Base-by-base conservation (phyloP, 495 filamentous ascomycete genomes). In the Pseudoneurospora amorphoporcata region DNA sequence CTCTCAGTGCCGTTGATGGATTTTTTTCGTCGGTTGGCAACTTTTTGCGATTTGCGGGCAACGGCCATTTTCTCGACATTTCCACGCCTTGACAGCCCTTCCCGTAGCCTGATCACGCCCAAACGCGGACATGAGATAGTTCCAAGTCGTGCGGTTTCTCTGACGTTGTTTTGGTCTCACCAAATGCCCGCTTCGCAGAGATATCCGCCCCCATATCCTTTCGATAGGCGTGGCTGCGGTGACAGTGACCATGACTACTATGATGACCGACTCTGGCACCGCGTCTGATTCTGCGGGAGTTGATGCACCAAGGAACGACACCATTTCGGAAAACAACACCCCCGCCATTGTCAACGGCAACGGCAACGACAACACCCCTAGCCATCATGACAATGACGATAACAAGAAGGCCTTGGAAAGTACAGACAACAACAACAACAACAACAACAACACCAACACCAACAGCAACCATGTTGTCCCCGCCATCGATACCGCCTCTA, bases 151-250 rank as follows among this genome's bases (percentile, higher is more conserved):
- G 84, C 80, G 87, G 84, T 86, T 89, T 83, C 77, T 81, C 86
- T 88, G 91, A 94, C 88, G 83, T 84, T 83, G 79, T 82, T 87
- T 89, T 91, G 80, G 82, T 77, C 77, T 70, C 78, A 77, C 82
- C 88, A 85, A 80, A 91, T 87, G 85, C 84, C 79, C 84, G 81
- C 86, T 87, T 89, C 87, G 85, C 86, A 84, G 87, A 88, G 88
- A 87, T 88, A 84, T 84, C 86, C 89, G 90, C 79, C 80, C 77
- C 78, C 76, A 75, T 74, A 73, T 74, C 77, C 73, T 78, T 78
- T 75, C 75, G 14, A 17, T 65, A 65, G 53, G 53, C 53, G 53
- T 65, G 53, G 53, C 53, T 65, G 53, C 53, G 8, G 53, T 65
- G 29, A 65, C 53, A 65, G 53, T 65, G 53, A 65, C 53, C 68